phyloP scores from a whole-genome alignment of 2,329 filamentous ascomycete genomes.

The Cadophora sp. region DNA sequence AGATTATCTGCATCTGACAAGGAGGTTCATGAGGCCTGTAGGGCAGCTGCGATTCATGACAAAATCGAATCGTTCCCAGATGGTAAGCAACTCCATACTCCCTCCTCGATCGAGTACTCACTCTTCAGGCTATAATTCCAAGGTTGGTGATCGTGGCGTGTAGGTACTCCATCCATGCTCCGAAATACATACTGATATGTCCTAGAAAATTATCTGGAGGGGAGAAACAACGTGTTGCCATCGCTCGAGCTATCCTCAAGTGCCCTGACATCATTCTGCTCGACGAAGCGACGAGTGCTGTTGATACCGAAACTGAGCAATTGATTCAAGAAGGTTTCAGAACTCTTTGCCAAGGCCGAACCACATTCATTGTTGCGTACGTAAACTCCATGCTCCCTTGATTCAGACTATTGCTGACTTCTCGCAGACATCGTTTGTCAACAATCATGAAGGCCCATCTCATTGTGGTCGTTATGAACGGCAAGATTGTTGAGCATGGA shows the following conservation, averaged over 20 bases:
- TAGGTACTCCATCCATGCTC: constrained; percentile 59
- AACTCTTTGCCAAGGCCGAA: constrained; percentile 57
- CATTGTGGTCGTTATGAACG: constrained; percentile 60
- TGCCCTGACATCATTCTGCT: constrained; percentile 91
- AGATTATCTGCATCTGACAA: constrained; percentile 40
- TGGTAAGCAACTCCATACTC: constrained; percentile 53
- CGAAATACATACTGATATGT: constrained; percentile 55
- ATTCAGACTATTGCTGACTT: constrained; percentile 27
- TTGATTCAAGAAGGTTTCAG: constrained; percentile 74
- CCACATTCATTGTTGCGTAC: constrained; percentile 52
- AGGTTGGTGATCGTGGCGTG: constrained; percentile 50
- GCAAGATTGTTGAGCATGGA: constrained; percentile 58
- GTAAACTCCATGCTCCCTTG: constrained; percentile 20
- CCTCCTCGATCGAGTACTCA: neutral
- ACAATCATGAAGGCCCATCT: constrained; percentile 60
- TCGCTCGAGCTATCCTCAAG: constrained; percentile 89
- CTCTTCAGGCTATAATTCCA: constrained; percentile 50
- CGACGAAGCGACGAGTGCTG: constrained; percentile 91
- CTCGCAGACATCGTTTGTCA: constrained; percentile 54
- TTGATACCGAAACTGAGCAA: constrained; percentile 94
- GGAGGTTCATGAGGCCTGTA: constrained; percentile 55
- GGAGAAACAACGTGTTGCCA: constrained; percentile 84
- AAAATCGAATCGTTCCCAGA: constrained; percentile 61
- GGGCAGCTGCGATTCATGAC: constrained; percentile 63
- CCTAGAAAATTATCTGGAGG: constrained; percentile 87